Base-by-base conservation (phyloP, 345 rosid species). In the Populus alba region DNA sequence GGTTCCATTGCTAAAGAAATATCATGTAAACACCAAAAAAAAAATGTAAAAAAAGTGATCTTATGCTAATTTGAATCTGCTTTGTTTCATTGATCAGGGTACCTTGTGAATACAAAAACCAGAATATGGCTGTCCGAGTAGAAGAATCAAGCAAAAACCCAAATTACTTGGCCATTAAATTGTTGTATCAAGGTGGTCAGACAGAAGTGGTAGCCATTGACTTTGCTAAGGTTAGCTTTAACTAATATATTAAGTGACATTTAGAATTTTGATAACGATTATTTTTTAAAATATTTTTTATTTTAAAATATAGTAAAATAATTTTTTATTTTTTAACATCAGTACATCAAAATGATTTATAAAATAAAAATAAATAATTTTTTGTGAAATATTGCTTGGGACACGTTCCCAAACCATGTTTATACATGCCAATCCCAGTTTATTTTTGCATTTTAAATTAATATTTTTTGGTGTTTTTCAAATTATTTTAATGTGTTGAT, bases 131-230 rank as follows among this genome's bases (percentile, higher is more conserved):
- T 0, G 90, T 96, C 29, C 82, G 97, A 71, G 99, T 96, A 1
- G 98, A 94, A 86, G 99, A 96, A 83, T 90, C 99, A 62, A 96
- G 97, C 86, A 45, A 83, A 18, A 88, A 96, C 37, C 92, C 97
- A 62, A 23, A 86, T 70, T 91, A 94, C 83, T 77, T 96, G 79
- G 92, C 97, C 20, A 74, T 96, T 9, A 91, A 92, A 81, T 61
- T 94, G 51, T 80, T 94, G 76, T 87, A 91, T 80, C 98, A 94
- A 81, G 99, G 99, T 27, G 99, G 99, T 12, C 98, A 96, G 82
- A 96, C 99, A 1, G 98, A 96, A 74, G 75, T 96, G 0, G 98
- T 96, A 15, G 91, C 79, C 69, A 81, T 94, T 4, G 98, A 94
- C 80, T 87, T 94, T 10, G 97, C 98, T 31, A 83, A 82, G 82